These are phyloP conservation scores for Entoloma clypeatum DNA, from an alignment of 1,284 basidiomycete genomes.

Conservation along the genomic window DNA sequence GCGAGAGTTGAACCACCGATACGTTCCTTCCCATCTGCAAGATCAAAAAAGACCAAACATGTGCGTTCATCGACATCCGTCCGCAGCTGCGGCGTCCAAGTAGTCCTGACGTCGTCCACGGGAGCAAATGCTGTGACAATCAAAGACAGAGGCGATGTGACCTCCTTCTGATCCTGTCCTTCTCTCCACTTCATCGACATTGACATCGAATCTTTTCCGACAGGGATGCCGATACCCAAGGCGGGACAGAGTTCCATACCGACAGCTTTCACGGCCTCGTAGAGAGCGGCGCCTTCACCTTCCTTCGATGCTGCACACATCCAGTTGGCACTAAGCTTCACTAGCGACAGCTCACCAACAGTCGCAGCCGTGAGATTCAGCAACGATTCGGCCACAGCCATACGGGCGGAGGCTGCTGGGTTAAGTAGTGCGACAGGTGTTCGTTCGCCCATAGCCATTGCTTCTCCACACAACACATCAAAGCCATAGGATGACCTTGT, in stretches of 20 bases:
- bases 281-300: conserved; percentile 89
- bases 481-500: conserved; percentile 96
- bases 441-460: conserved; percentile 97
- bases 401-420: conserved; percentile 87
- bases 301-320: conserved; percentile 94
- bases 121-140: conserved; percentile 95
- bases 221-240: conserved; percentile 91
- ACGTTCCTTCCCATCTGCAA: conserved; percentile 80
- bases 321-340: conserved; percentile 99
- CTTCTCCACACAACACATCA: conserved; percentile 80
- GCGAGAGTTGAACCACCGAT: conserved; percentile 94
- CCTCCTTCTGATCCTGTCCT: conserved; percentile 66
- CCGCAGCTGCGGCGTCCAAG: conserved; percentile 92
- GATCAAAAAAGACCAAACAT: conserved; percentile 85
- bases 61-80: conserved; percentile 64
- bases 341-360: conserved; percentile 64
- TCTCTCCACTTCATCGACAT: conserved; percentile 97
- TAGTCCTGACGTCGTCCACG: conserved; percentile 73
- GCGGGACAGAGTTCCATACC: conserved; percentile 95
- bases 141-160: conserved; percentile 88
- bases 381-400: conserved; percentile 94
- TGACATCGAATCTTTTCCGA: conserved; percentile 99
- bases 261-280: conserved; percentile 90
- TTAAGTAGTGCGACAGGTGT: conserved; percentile 88
- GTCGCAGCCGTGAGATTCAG: conserved; percentile 88